Evolutionary conservation across 352 stramenopile genomes (phyloP), one percentile per base, ranked within the genome.

Genomic region (Globisporangium camurandrum): DNA sequence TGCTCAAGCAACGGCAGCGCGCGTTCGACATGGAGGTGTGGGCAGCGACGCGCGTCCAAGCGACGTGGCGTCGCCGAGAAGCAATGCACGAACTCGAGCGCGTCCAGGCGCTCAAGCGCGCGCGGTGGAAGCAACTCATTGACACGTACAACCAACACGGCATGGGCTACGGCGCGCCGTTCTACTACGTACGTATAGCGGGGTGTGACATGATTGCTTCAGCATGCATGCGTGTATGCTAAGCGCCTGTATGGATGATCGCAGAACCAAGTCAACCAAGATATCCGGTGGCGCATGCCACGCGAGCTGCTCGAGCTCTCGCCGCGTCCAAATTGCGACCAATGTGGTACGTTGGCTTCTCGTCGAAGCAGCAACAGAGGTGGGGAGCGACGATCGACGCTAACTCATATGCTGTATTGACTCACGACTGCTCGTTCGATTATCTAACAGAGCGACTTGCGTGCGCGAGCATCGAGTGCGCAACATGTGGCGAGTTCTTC

Each of bases 61-160:
- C 63, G 0, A 68, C 87, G 46, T 92, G 71, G 73, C 66, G 80
- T 34, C 61, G 75, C 10, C 41, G 57, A 7, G 49, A 76, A 48
- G 80, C 77, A 0, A 57, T 61, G 23, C 44, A 23, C 28, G 57
- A 67, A 34, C 42, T 84, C 43, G 51, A 59, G 22, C 51, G 57
- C 0, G 61, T 71, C 17, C 67, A 81, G 20, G 56, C 52, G 0
- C 50, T 47, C 2, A 73, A 75, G 37, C 67, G 76, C 19, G 77
- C 75, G 22, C 70, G 86, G 31, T 98, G 93, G 93, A 98, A 98
- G 66, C 78, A 95, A 39, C 81, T 98, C 47, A 67, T 93, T 34
- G 87, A 96, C 49, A 77, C 79, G 2, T 72, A 89, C 47, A 91
- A 87, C 49, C 59, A 86, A 16, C 77, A 90, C 26, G 66, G 73